Evolutionary conservation across 257 asterid genomes (phyloP).

Genomic region (Solanum tarijense): DNA sequence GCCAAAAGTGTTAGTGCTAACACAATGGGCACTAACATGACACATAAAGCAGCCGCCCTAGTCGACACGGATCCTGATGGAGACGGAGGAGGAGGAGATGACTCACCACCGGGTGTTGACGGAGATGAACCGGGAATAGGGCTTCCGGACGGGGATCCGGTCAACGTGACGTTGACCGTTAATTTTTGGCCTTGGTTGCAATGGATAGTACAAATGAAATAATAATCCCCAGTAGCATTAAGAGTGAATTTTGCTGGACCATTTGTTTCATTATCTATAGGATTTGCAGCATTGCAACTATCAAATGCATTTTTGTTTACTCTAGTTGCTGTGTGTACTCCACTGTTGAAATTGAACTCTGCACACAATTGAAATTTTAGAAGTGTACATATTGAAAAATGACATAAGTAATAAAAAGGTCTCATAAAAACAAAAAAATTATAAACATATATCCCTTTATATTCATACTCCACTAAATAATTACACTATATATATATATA

Average conservation of each 20-base stretch:
- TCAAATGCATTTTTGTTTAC: slow-evolving; percentile 10
- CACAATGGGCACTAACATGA: not conserved
- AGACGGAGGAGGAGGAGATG: not conserved
- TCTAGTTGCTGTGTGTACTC: slow-evolving; percentile 9
- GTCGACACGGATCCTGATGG: not conserved
- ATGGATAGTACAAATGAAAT: slow-evolving; percentile 12
- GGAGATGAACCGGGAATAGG: not conserved
- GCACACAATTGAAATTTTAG: not conserved
- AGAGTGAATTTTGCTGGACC: slow-evolving; percentile 19
- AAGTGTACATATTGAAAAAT: not conserved
- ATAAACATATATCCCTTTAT: too few relatives aligned
- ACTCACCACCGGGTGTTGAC: not conserved
- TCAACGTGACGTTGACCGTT: not conserved
- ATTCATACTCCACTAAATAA: too few relatives aligned
- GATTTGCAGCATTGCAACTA: slow-evolving; percentile 1
- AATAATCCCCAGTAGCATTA: slow-evolving; percentile 7
- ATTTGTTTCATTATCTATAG: not conserved
- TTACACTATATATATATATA: too few relatives aligned
- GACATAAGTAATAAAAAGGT: not conserved
- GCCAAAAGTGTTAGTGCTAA: not conserved
- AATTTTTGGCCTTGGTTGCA: slow-evolving; percentile 13
- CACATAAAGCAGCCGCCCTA: not conserved
- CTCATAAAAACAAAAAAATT: too few relatives aligned
- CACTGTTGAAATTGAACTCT: slow-evolving; percentile 18
- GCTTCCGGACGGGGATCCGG: not conserved